Evolutionary conservation across 768 basidiomycete species (phyloP).

Genomic region (Auriculariales sp.): DNA sequence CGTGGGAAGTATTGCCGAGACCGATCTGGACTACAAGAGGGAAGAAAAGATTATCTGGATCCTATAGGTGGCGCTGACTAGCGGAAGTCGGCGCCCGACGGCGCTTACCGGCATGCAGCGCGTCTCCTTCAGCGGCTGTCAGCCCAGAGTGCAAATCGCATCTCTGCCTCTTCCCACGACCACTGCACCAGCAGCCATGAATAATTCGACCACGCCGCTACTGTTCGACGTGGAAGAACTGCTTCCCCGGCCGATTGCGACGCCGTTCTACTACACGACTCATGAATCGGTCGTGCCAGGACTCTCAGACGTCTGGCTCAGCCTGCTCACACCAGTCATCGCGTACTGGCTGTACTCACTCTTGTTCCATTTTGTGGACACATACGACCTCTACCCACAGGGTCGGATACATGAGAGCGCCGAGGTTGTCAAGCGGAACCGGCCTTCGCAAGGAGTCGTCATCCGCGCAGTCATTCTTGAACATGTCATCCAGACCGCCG

Average conservation of each 20-base stretch:
- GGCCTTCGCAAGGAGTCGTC: slow-evolving; percentile 57
- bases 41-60: too few species aligned
- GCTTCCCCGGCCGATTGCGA: slow-evolving; percentile 6
- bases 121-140: too few species aligned
- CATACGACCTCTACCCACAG: slow-evolving; percentile 61
- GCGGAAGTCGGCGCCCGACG: too few species aligned
- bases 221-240: slow-evolving; percentile 1
- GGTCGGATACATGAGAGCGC: slow-evolving; percentile 79
- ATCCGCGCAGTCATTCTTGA: slow-evolving; percentile 72
- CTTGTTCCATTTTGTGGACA: slow-evolving; percentile 72
- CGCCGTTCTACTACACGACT: slow-evolving; percentile 24
- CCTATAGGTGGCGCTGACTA: too few species aligned
- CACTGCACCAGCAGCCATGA: too few species aligned
- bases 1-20: too few species aligned
- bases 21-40: too few species aligned
- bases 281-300: slow-evolving; percentile 26
- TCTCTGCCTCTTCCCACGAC: too few species aligned
- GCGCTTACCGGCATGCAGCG: too few species aligned
- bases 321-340: slow-evolving; percentile 59
- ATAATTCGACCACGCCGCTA: neutral
- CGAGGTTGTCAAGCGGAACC: slow-evolving; percentile 64
- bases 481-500: slow-evolving; percentile 66
- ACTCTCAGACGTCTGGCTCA: slow-evolving; percentile 56
- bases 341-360: slow-evolving; percentile 77
- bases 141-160: too few species aligned